These are phyloP conservation scores for Trichosanthes cucumerina DNA, from an alignment of 306 rosid genomes.

Conservation along the genomic window DNA sequence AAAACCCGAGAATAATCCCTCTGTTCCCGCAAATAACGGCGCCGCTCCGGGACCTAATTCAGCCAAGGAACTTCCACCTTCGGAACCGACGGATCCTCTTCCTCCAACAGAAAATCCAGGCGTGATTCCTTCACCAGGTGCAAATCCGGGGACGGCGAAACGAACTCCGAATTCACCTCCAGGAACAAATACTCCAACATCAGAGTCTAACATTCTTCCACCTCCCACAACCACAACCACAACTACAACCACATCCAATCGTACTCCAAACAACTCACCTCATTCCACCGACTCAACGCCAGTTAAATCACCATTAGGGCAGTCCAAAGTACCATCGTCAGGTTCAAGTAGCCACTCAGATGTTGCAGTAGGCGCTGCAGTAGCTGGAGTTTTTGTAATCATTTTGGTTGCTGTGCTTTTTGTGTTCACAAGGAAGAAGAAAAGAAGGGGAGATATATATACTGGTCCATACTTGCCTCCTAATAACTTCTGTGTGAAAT, in stretches of 20 bases:
- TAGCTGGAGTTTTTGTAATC: slow-evolving; percentile 36
- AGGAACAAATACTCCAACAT: not conserved
- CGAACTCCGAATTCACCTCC: not conserved
- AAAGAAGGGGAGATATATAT: slow-evolving; percentile 15
- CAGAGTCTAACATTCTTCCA: not conserved
- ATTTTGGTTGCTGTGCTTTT: slow-evolving; percentile 31
- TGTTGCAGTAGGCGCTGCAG: slow-evolving; percentile 26
- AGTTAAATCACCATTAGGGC: not conserved
- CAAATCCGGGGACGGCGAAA: not conserved
- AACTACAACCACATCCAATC: not conserved
- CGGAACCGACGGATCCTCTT: not conserved
- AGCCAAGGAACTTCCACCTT: not conserved
- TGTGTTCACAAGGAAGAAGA: slow-evolving; percentile 16
- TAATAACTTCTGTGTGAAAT: slow-evolving; percentile 17
- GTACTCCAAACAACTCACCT: slow-evolving; percentile 1
- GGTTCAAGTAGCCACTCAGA: slow-evolving; percentile 7
- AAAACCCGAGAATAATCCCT: not conserved
- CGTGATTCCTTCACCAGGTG: slow-evolving; percentile 4
- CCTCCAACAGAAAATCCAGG: not conserved
- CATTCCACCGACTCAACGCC: not conserved
- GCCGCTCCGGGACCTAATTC: not conserved
- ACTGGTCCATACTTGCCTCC: slow-evolving; percentile 22
- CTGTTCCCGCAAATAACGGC: not conserved
- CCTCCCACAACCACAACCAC: slow-evolving; percentile 10
- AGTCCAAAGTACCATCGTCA: not conserved